Percentiles rank a stretch among this genome's conserved stretches.
phyloP scores from a whole-genome alignment of 768 basidiomycete genomes.

The Russula griseocarnosa region DNA sequence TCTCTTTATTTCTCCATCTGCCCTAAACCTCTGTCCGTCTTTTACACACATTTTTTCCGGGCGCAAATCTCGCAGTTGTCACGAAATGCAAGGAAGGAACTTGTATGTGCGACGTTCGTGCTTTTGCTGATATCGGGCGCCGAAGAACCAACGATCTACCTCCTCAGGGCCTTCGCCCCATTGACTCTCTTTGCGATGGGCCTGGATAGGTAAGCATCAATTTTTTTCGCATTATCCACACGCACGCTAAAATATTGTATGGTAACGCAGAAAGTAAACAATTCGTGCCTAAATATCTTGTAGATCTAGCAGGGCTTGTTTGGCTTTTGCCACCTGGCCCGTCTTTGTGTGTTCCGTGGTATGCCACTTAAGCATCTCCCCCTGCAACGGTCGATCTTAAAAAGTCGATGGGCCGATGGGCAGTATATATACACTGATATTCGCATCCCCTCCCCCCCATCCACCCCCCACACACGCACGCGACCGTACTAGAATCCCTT shows the following conservation, averaged over 20 bases:
- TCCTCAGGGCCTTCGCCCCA: not conserved
- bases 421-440: slow-evolving; percentile 24
- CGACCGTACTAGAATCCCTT: slow-evolving; percentile 11
- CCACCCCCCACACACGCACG: slow-evolving; percentile 12
- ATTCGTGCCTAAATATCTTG: slow-evolving; percentile 27
- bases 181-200: slow-evolving; percentile 10
- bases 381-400: slow-evolving; percentile 13
- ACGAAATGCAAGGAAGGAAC: not conserved
- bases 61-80: slow-evolving; percentile 15
- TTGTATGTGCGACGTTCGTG: not conserved
- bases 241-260: too few species aligned
- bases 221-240: not conserved
- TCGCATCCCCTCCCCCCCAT: not conserved
- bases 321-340: slow-evolving; percentile 8
- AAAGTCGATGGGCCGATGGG: slow-evolving; percentile 17
- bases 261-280: slow-evolving; percentile 22
- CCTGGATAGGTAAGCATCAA: slow-evolving; percentile 20
- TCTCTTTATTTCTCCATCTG: not conserved
- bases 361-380: slow-evolving; percentile 20
- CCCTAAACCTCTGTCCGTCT: slow-evolving; percentile 4
- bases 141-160: not conserved
- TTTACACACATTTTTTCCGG: slow-evolving; percentile 1
- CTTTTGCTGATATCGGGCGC: not conserved
- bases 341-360: slow-evolving; percentile 19
- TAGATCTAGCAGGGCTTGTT: slow-evolving; percentile 22